Percentiles rank a stretch among this genome's conserved stretches.
Conservation (phyloP, 75 land plant species). For the Pinus albicaulis region DNA sequence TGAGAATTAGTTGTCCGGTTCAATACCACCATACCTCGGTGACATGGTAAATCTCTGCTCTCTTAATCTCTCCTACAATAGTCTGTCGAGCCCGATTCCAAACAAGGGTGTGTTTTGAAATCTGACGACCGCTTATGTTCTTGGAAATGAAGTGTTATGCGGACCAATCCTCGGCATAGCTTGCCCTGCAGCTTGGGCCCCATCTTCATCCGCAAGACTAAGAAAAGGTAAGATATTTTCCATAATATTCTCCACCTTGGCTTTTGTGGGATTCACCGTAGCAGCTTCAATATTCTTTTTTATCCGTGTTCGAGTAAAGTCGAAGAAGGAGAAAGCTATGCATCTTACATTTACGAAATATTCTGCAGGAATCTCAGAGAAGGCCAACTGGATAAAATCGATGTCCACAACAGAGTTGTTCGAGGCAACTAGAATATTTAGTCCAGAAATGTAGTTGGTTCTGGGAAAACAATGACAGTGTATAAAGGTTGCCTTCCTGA, state of each 20-base stretch:
- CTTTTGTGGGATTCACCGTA: not conserved
- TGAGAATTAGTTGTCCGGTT: conserved; percentile 8
- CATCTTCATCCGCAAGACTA: not conserved
- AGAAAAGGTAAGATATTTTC: not conserved
- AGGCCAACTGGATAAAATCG: too few relatives aligned
- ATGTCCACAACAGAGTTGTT: not conserved
- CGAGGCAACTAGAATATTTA: not conserved
- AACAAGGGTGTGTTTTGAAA: conserved; percentile 2
- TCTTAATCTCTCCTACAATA: conserved; percentile 32
- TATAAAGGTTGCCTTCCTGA: not conserved
- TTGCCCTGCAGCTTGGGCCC: conserved; percentile 5
- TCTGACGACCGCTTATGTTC: conserved; percentile 8
- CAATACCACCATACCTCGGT: conserved; percentile 17
- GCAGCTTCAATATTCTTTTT: not conserved
- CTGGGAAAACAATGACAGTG: not conserved
- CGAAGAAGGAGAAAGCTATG: too few relatives aligned
- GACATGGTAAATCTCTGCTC: not conserved
- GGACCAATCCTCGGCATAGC: conserved; percentile 13
- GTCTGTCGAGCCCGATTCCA: conserved; percentile 27
- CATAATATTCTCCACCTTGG: not conserved
- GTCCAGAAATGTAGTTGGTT: not conserved
- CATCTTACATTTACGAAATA: too few relatives aligned
- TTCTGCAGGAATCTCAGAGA: too few relatives aligned
- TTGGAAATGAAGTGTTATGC: conserved; percentile 23
- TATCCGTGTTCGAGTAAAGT: too few relatives aligned